A percentile compares a stretch with the other conserved stretches of the same genome.
phyloP scores from a whole-genome alignment of 148 eudicot genomes.

The Pouteria glomerata region DNA sequence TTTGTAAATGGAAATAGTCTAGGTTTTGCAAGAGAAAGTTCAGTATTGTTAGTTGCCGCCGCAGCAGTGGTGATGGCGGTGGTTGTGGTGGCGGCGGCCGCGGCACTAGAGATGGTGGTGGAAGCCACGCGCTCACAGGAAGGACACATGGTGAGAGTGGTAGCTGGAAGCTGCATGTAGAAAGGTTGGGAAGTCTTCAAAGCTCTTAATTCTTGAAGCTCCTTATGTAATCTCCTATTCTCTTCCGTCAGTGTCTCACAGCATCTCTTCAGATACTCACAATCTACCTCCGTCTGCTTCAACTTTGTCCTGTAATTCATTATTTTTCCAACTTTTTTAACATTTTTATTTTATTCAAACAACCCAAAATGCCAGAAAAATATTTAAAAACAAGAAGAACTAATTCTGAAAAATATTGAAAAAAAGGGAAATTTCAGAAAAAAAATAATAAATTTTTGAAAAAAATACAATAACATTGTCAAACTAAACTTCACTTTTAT shows the following conservation, averaged over 20 bases:
- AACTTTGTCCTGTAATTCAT: conserved; percentile 60
- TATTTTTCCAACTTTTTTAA: neutral
- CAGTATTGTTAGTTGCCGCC: conserved; percentile 4
- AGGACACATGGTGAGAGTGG: conserved; percentile 94
- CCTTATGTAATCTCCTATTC: conserved; percentile 79
- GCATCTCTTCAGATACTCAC: conserved; percentile 83
- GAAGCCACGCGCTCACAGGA: conserved; percentile 77
- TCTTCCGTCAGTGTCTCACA: conserved; percentile 85
- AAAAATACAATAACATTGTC: too few relatives aligned
- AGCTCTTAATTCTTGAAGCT: conserved; percentile 77
- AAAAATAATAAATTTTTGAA: neutral
- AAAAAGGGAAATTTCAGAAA: neutral
- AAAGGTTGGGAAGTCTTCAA: conserved; percentile 69
- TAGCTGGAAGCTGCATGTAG: conserved; percentile 69
- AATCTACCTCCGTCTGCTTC: conserved; percentile 97
- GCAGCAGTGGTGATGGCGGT: too few relatives aligned
- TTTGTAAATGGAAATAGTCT: conserved; percentile 19
- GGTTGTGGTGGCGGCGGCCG: conserved; percentile 11
- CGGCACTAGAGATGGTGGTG: conserved; percentile 28
- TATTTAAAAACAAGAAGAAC: neutral
- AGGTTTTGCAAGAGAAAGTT: conserved; percentile 14
- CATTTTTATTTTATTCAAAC: neutral
- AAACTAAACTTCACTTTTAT: too few relatives aligned
- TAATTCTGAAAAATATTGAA: neutral
- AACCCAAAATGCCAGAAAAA: neutral